Percentiles rank a stretch among this genome's conserved stretches.
Conservation (phyloP, 176 grass and related monocot genomes). For the Otatea glauca region DNA sequence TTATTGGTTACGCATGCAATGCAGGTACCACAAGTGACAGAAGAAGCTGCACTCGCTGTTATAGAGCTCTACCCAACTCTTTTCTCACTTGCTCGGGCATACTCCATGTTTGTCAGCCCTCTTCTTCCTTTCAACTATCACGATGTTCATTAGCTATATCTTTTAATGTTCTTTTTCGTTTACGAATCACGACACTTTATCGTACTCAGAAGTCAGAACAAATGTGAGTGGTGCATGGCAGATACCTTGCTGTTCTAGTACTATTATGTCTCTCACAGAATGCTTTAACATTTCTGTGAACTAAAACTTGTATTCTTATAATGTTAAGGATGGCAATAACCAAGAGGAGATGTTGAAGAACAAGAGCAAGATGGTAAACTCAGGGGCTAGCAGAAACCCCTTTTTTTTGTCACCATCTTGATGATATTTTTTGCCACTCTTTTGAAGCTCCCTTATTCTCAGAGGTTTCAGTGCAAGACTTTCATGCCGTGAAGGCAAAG, state of each 20-base stretch:
- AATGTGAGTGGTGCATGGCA: neutral
- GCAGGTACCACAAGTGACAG: conserved; percentile 85
- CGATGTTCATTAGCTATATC: neutral
- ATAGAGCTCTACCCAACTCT: conserved; percentile 63
- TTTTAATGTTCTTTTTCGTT: conserved; percentile 10
- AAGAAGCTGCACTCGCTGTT: conserved; percentile 75
- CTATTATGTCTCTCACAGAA: neutral
- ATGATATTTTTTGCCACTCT: neutral
- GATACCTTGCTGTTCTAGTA: neutral
- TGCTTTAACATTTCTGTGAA: neutral
- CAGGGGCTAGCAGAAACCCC: conserved; percentile 69
- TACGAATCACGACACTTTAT: conserved; percentile 19
- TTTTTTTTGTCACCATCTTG: neutral
- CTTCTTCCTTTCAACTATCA: neutral
- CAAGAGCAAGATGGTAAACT: conserved; percentile 51
- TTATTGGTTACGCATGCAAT: conserved; percentile 7
- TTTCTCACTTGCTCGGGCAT: conserved; percentile 64
- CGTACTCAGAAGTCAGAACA: neutral
- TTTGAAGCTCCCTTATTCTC: neutral
- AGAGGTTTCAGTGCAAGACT: neutral
- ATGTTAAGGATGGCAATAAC: conserved; percentile 65
- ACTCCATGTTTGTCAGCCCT: conserved; percentile 60
- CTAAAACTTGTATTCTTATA: neutral
- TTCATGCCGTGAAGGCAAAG: conserved; percentile 4
- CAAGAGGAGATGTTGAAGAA: conserved; percentile 81